Evolutionary conservation across 441 rosid species (phyloP), one percentile per base, ranked within the genome.

Genomic region (Euphorbia corollata): DNA sequence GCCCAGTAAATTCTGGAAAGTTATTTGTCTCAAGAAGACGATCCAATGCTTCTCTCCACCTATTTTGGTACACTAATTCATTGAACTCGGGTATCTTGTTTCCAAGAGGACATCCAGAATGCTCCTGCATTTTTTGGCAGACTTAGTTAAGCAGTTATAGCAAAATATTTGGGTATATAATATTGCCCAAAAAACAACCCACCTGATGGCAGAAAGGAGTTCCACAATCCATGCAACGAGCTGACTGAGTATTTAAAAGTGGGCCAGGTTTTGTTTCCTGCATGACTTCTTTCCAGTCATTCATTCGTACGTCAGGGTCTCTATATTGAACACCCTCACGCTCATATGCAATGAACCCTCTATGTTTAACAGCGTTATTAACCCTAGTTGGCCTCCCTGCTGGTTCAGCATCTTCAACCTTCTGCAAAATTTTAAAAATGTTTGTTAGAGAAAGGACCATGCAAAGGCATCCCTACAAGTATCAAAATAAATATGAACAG

Each of bases 151-250:
- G 32, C 6, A 50, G 1, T 55, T 13, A 6, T 13, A 16, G 24
- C 5, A n/a, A 55, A 38, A 39, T 69, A 50, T 1, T 43, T 16
- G 16, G n/a, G 15, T 23, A 8, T 2, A 9, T 12, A 4, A 59
- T 13, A 24, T 2, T 45, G 4, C 15, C 12, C 10, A 10, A 5
- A 62, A 41, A 45, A 36, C 19, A 30, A 43, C 47, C 41, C 71
- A 84, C 99, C 96, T 96, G 99, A 76, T 96, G 98, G 79, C 99
- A 96, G 85, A 92, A 96, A 55, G 99, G 99, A 72, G 99, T 96
- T 53, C 99, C 99, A 78, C 99, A 96, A 73, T 92, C 99, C 99
- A 96, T 96, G 84, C 99, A 96, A 65, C 99, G 97, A 60, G 99
- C 98, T 19, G 99, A 86, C 71, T 96, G 99, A 4, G 99, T 96